Conservation (phyloP, 208 protist genomes). For the Trypanosoma lewisi region DNA sequence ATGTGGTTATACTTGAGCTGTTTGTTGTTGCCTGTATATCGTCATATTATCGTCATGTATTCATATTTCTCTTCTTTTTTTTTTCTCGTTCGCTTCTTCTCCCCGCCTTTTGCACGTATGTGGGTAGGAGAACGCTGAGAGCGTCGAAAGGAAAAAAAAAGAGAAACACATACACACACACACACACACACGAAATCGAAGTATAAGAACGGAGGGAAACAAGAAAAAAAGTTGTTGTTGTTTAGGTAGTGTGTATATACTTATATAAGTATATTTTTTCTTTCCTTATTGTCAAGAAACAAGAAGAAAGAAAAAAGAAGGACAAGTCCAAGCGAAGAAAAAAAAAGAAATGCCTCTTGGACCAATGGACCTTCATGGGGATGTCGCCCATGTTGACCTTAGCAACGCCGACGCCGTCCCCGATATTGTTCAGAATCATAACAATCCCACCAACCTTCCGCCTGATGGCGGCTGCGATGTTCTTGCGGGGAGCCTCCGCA, state of each 20-base stretch:
- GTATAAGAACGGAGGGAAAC: slow-evolving; percentile 9
- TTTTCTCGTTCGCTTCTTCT: too few relatives aligned
- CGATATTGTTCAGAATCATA: too few relatives aligned
- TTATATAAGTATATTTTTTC: neutral
- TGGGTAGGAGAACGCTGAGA: neutral
- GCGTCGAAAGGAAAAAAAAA: slow-evolving; percentile 4
- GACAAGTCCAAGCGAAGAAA: neutral
- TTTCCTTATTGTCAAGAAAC: too few relatives aligned
- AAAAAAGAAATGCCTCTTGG: slow-evolving; percentile 1
- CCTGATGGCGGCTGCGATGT: too few relatives aligned
- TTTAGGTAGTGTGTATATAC: neutral
- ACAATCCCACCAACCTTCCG: too few relatives aligned
- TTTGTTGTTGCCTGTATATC: too few relatives aligned
- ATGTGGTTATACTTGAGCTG: too few relatives aligned
- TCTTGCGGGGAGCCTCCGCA: too few relatives aligned
- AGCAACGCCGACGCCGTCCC: neutral
- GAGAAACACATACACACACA: slow-evolving; percentile 2
- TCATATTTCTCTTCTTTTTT: too few relatives aligned
- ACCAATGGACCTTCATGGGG: neutral
- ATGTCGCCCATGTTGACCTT: neutral
- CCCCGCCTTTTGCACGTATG: too few relatives aligned
- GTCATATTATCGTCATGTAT: too few relatives aligned
- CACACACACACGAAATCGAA: neutral
- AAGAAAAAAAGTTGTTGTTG: neutral
- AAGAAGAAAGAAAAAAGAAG: neutral